phyloP scores from a whole-genome alignment of 2,329 filamentous ascomycete species.

The Stachybotrys elegans region DNA sequence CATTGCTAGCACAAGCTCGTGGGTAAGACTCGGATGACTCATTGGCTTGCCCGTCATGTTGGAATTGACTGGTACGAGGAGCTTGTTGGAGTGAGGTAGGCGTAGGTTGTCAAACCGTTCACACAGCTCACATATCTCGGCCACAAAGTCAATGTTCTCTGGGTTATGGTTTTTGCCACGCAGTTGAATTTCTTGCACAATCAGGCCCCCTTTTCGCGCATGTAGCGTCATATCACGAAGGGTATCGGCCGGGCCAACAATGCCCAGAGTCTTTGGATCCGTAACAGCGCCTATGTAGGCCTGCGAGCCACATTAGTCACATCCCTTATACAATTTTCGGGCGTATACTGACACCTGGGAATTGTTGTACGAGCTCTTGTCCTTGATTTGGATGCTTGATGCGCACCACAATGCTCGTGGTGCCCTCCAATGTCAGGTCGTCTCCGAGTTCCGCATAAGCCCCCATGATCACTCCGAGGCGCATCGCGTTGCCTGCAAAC shows the following conservation, averaged over 20 bases:
- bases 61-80: neutral
- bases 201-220: neutral
- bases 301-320: neutral
- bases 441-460: neutral
- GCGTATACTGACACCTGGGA: neutral
- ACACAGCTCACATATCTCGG: neutral
- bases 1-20: neutral
- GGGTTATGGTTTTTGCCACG: conserved; percentile 1
- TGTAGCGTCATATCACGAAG: neutral
- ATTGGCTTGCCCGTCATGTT: neutral
- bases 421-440: neutral
- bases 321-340: neutral
- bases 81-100: neutral
- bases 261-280: neutral
- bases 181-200: neutral
- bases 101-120: neutral
- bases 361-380: neutral
- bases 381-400: neutral
- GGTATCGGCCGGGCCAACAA: neutral
- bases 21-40: neutral
- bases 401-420: neutral
- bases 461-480: neutral
- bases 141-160: neutral
- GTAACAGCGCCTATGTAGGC: conserved; percentile 2
- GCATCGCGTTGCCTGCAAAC: neutral